Conservation (phyloP, 2,329 filamentous ascomycete genomes). For the Fusarium buxicola region DNA sequence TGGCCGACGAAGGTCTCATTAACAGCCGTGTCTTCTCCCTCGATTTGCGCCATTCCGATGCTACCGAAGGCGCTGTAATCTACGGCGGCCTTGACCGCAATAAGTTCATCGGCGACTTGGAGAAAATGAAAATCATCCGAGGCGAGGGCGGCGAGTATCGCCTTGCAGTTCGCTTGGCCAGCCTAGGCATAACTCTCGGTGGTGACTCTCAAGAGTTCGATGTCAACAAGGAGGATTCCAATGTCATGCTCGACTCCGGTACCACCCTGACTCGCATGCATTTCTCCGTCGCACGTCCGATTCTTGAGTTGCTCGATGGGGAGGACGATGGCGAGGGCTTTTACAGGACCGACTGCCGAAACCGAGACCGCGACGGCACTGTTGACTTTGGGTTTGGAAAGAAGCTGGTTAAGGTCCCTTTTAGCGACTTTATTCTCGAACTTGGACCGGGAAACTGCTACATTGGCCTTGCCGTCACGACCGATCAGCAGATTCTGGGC, state of each 20-base stretch:
- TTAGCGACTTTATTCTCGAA: conserved; percentile 63
- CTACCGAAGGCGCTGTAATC: conserved; percentile 60
- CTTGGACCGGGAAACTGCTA: conserved; percentile 54
- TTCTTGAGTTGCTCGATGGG: conserved; percentile 59
- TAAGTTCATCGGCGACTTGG: conserved; percentile 62
- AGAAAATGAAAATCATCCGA: conserved; percentile 56
- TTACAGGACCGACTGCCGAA: conserved; percentile 58
- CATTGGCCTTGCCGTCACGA: conserved; percentile 55
- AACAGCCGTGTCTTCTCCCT: conserved; percentile 63
- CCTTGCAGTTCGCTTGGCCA: conserved; percentile 51
- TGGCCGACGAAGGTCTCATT: conserved; percentile 60
- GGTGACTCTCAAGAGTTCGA: conserved; percentile 39
- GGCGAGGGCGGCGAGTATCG: conserved; percentile 52
- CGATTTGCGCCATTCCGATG: conserved; percentile 59
- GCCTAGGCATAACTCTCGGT: conserved; percentile 48
- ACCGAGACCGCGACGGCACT: conserved; percentile 52
- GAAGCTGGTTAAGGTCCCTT: conserved; percentile 56
- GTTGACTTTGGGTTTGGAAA: conserved; percentile 62
- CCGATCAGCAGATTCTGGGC: conserved; percentile 58
- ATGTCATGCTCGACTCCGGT: conserved; percentile 65
- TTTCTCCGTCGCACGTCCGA: conserved; percentile 53
- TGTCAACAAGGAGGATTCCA: conserved; percentile 49
- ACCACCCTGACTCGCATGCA: conserved; percentile 63
- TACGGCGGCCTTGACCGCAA: conserved; percentile 65
- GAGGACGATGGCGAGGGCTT: conserved; percentile 55